Evolutionary conservation across 352 stramenopile species (phyloP), one percentile per base, ranked within the genome.

Genomic region (Nannochloropsis limnetica): DNA sequence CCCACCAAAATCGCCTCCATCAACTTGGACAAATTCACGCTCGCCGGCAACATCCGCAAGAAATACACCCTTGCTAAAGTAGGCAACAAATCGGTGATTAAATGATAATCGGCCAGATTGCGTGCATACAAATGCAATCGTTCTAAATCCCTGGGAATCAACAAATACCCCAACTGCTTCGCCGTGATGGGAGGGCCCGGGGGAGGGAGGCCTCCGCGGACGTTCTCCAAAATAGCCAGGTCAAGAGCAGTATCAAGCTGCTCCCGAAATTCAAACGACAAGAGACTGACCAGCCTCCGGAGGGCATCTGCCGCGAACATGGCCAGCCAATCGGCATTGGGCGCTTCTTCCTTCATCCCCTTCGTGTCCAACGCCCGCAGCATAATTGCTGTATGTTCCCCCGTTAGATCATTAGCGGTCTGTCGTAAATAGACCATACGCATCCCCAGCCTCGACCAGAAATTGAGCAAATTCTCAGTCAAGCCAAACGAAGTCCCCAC

Each of bases 51-150:
- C 15, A 95, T 90, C 81, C 94, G 89, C 61, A 96, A 88, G 86
- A 99, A 99, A 87, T 97, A 98, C 3, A 99, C 85, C n/a, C 93
- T 89, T 44, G 93, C 90, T 20, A 99, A 87, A 32, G 90, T 91
- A 43, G 96, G 95, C 49, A 99, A 86, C 28, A 99, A 88, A 88
- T 99, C 97, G 22, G 96, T 94, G 80, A 99, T 96, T 85, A 99
- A 94, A 90, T 99, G 97, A 89, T 99, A 98, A 89, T 99, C 97
- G 81, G 97, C 97, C 80, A 99, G 90, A 87, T 99, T 99, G 84
- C 97, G 93, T 44, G 94, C 90, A 88, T 99, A 99, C 8, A 96
- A 92, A 84, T 98, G 95, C 68, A 99, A 91, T 20, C 96, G 93
- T 87, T 98, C 96, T 29, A 98, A 88, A 88, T 99, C 96, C 89